Evolutionary conservation across 2,329 filamentous ascomycete species (phyloP).

Genomic region (Claviceps quebecensis): DNA sequence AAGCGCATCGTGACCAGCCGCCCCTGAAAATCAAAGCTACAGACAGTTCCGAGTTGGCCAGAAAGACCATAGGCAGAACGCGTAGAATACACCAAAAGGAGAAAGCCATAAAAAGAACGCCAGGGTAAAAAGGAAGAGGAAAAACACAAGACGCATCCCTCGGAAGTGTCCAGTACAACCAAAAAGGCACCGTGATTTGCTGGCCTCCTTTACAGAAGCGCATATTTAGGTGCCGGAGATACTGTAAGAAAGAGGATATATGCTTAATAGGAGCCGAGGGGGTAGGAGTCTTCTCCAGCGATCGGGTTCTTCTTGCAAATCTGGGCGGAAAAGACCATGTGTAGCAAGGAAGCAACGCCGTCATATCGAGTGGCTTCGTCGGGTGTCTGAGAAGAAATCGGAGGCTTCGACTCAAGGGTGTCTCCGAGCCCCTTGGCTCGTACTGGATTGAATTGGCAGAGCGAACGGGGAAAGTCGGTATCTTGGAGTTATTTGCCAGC

Average conservation of each 20-base stretch:
- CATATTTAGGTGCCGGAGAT: background rate
- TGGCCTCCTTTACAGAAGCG: background rate
- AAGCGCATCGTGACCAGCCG: background rate
- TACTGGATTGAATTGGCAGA: background rate
- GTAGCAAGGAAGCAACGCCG: background rate
- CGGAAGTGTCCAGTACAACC: background rate
- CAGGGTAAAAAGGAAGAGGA: background rate
- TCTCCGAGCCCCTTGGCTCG: background rate
- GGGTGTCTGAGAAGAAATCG: background rate
- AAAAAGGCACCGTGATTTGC: background rate
- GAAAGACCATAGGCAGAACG: background rate
- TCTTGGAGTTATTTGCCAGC: background rate
- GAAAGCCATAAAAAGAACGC: background rate
- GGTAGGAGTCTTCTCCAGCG: background rate
- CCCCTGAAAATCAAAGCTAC: background rate
- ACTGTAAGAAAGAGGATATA: background rate
- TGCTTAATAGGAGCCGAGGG: background rate
- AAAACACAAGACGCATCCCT: background rate
- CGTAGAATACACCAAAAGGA: background rate
- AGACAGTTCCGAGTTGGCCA: background rate
- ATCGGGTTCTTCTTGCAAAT: background rate
- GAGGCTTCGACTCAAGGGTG: background rate
- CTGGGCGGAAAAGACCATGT: background rate
- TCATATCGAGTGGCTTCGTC: background rate
- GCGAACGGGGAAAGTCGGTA: background rate